These are phyloP conservation scores for Conticribra guillardii DNA, from an alignment of 108 stramenopile genomes.

Conservation along the genomic window DNA sequence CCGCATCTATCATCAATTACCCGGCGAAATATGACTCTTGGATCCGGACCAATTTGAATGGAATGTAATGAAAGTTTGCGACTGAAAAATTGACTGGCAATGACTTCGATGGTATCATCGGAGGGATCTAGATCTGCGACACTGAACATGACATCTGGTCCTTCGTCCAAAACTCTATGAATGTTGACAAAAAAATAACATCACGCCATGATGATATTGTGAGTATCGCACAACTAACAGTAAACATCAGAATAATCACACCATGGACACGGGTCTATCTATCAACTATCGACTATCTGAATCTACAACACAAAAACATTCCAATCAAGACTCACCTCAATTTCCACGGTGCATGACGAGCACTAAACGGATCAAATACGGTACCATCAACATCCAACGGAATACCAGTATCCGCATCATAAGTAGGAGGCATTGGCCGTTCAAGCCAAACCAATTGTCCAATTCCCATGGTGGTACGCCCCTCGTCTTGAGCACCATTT, in stretches of 20 bases:
- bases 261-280: no score
- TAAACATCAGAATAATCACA: no score
- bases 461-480: slow-evolving; percentile 33
- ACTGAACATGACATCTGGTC: slow-evolving; percentile 96
- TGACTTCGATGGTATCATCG: slow-evolving; percentile 90
- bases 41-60: slow-evolving; percentile 63
- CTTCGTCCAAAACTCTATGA: slow-evolving; percentile 78
- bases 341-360: slow-evolving; percentile 84
- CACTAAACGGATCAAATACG: slow-evolving; percentile 78
- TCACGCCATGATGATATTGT: no score
- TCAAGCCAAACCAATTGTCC: slow-evolving; percentile 89
- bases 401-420: slow-evolving; percentile 68
- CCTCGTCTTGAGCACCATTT: slow-evolving; percentile 7
- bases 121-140: slow-evolving; percentile 89
- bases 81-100: slow-evolving; percentile 92
- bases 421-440: slow-evolving; percentile 71
- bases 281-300: no score
- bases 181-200: no score
- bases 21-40: slow-evolving; percentile 65
- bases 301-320: no score
- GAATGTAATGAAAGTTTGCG: slow-evolving; percentile 83
- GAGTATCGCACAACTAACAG: not conserved
- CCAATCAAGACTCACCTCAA: slow-evolving; percentile 58
- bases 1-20: slow-evolving; percentile 87
- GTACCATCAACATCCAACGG: slow-evolving; percentile 83